Evolutionary conservation across 2,329 filamentous ascomycete genomes (phyloP).

Genomic region (Zelopaecilomyces penicillatus): DNA sequence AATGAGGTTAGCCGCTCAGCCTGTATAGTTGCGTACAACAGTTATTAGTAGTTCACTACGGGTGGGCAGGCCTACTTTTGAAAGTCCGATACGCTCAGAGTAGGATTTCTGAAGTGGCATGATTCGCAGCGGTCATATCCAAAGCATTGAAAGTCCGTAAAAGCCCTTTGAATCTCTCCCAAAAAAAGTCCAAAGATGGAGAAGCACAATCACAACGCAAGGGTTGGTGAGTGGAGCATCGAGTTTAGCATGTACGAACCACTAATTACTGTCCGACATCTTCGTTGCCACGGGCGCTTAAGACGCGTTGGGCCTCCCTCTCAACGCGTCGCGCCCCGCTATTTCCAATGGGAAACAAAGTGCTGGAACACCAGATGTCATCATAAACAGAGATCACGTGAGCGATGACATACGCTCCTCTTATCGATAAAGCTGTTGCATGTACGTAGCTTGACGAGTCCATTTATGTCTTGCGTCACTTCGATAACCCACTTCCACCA

Average conservation of each 20-base stretch:
- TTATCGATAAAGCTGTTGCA: conserved; percentile 21
- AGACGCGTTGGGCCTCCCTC: background rate
- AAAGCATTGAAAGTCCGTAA: conserved; percentile 10
- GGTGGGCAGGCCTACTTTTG: conserved; percentile 20
- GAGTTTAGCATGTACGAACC: background rate
- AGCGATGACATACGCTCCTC: conserved; percentile 16
- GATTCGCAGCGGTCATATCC: conserved; percentile 11
- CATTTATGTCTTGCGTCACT: conserved; percentile 8
- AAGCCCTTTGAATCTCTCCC: background rate
- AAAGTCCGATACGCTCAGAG: conserved; percentile 25
- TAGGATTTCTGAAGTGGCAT: conserved; percentile 36
- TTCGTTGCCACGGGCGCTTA: background rate
- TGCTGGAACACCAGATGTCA: too few relatives aligned
- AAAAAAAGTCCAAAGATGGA: background rate
- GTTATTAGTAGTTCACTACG: conserved; percentile 1
- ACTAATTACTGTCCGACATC: background rate
- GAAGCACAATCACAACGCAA: conserved; percentile 1
- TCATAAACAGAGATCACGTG: background rate
- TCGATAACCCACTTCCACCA: background rate
- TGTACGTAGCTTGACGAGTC: conserved; percentile 1
- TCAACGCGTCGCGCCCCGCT: conserved; percentile 10
- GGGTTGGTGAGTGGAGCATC: conserved; percentile 1
- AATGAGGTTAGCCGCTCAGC: too few relatives aligned
- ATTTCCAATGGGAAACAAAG: background rate
- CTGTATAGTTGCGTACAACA: background rate